Evolutionary conservation across 2,329 filamentous ascomycete species (phyloP), one percentile per base, ranked within the genome.

Genomic region (Apiospora arundinis): DNA sequence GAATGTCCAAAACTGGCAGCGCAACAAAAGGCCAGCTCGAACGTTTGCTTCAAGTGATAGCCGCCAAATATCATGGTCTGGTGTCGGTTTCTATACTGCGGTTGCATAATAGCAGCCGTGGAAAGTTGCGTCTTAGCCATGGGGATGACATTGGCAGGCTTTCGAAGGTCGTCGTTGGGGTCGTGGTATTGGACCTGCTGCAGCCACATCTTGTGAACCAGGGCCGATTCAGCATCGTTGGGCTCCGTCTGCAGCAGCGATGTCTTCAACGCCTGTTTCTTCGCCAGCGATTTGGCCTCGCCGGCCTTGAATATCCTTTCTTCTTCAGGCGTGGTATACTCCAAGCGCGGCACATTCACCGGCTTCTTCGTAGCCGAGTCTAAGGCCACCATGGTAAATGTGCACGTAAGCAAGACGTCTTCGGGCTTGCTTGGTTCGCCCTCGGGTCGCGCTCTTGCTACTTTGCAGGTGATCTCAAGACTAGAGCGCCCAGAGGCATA

Each of bases 31-130:
- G 92, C 92, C 8, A 94, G 85, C 81, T 94, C 92, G 76, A 93
- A 94, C 0, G 91, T 92, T 77, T 92, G 90, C 78, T 93, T 92
- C 14, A 94, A 84, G 14, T 94, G 86, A 78, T 92, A 93, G 18
- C 92, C 92, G 69, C 92, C 92, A 76, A 94, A 94, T 70, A 94
- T 93, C 92, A 93, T 93, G 80, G 92, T 92, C 76, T 92, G 90
- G 80, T 93, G 91, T 1, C 82, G 79, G 74, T 82, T 82, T 37
- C 81, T 77, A 71, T 82, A 82, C 71, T 83, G 91, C 0, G 92
- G 92, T 78, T 93, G 92, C 92, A 94, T 94, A 74, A 94, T 93
- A 75, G 87, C 88, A 14, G 92, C 91, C 1, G 91, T 82, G n/a
- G 78, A 78, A 7, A 83, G 90, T 76, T 88, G 88, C 44, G 93